These are phyloP conservation scores for Coprinopsis marcescibilis DNA, from an alignment of 768 basidiomycete genomes.

Conservation along the genomic window DNA sequence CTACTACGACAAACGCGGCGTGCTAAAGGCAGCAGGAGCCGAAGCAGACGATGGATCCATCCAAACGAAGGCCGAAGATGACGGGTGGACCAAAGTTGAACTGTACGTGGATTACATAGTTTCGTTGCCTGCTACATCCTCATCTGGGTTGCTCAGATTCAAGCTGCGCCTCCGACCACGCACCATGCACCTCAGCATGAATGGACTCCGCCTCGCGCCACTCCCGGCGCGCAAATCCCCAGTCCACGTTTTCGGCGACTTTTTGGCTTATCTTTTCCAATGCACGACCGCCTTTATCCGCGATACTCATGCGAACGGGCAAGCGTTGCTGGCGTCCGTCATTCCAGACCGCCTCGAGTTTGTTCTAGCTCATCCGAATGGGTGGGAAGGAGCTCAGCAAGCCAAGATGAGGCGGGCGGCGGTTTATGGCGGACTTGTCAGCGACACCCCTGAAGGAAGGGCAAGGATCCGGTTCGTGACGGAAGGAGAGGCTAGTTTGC, in stretches of 20 bases:
- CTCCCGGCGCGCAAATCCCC: slow-evolving; percentile 64
- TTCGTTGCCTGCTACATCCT: background rate
- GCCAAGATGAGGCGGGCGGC: slow-evolving; percentile 74
- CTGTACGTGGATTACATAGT: slow-evolving; percentile 40
- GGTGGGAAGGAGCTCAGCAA: slow-evolving; percentile 77
- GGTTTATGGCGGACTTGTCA: slow-evolving; percentile 64
- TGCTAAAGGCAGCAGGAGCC: slow-evolving; percentile 68
- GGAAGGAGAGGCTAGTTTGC: slow-evolving; percentile 79
- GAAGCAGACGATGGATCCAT: slow-evolving; percentile 63
- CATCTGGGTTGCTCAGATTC: slow-evolving; percentile 42
- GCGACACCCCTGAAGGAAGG: slow-evolving; percentile 68
- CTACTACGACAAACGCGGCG: slow-evolving; percentile 64
- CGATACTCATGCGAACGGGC: slow-evolving; percentile 79
- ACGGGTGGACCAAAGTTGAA: slow-evolving; percentile 71
- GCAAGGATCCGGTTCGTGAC: slow-evolving; percentile 76
- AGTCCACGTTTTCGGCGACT: slow-evolving; percentile 76
- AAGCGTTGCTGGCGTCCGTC: slow-evolving; percentile 61
- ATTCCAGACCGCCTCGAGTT: slow-evolving; percentile 61
- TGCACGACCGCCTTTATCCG: slow-evolving; percentile 73
- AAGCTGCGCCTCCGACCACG: slow-evolving; percentile 75
- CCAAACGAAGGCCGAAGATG: slow-evolving; percentile 65
- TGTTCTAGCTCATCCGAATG: slow-evolving; percentile 75
- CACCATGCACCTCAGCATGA: slow-evolving; percentile 77
- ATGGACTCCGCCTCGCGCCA: slow-evolving; percentile 70
- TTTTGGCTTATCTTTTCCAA: slow-evolving; percentile 64